Evolutionary conservation across 805 yeast genomes (phyloP), one percentile per base, ranked within the genome.

Genomic region (Monosporozyma unispora): DNA sequence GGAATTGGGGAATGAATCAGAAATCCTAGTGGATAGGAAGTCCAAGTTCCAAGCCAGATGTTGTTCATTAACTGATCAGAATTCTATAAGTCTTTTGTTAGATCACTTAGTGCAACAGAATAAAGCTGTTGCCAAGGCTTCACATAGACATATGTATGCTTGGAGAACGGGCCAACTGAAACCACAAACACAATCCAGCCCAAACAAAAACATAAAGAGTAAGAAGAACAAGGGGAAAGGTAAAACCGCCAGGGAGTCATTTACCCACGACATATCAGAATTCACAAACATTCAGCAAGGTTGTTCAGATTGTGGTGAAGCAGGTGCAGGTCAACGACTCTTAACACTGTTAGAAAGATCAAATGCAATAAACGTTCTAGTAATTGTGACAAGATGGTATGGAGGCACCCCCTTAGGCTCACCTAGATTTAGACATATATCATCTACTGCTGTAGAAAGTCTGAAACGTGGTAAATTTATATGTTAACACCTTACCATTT

Each of bases 321-420:
- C 78, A 5, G 90, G 89, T 1, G 84, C 90, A 0, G 95, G 93
- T 0, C 61, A 70, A 14, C 64, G 83, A 50, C 54, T 87, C 9
- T 58, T 84, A 49, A 77, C 78, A 10, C 59, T 84, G 3, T 54
- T 85, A 18, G 79, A 77, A 19, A 65, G 78, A 28, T 62, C 76
- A 6, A 66, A 75, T 37, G 48, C 80, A 11, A 63, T 73, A 3
- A 81, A 84, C 59, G 75, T 80, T 0, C 57, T 86, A 16, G 75
- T 86, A 0, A 80, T 86, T 25, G 93, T 84, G 0, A 77, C 86
- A 0, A 62, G 96, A 52, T 86, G 95, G 95, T 84, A 83, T 59
- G 91, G 91, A 1, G 95, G 95, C 0, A 72, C 74, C 0, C 86
- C 85, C 3, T 60, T 87, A 39, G 95, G 95, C 0, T 74, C 87